Base-by-base conservation (phyloP, 768 basidiomycete species). In the Tephrocybe rancida region DNA sequence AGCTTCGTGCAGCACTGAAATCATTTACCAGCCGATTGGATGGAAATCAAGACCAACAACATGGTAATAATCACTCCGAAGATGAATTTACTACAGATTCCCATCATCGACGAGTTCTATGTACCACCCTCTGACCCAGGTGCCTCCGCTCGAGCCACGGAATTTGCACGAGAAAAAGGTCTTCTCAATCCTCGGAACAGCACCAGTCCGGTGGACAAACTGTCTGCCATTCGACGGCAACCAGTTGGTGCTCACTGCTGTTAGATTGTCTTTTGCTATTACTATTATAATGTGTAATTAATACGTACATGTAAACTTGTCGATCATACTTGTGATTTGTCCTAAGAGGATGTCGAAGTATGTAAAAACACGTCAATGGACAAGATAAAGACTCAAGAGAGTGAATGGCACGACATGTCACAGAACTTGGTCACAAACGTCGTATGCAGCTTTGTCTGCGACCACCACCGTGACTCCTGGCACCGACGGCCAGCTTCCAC, bases 31-130 rank as follows among this genome's bases (percentile, higher is more conserved):
- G 92, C 93, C 46, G 97, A 99, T 68, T 99, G 97, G 97, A 95
- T 98, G 88, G 97, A 98, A 70, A 95, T 99, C 64, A 90, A 89
- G 67, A 96, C 93, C 11, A 98, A 99, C 69, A 87, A 92, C 58
- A 90, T 98, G 88, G 87, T 94, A 21, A 86, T 97, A 44, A 90
- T 98, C 61, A 98, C 96, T 0, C 91, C 92, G 34, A 94, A 93
- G 77, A 94, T 96, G 84, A 98, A 98, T 66, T 70, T 97, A 22
- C 75, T 98, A 18, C 93, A 96, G 67, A 92, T 96, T 59, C 96
- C 96, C 2, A 97, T 98, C 64, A 74, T 91, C 41, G 95, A 98
- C 77, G 87, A 93, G 67, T 96, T 85, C 72, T 93, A 92, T 69
- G 91, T 95, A n/a, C 80, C 88, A 1, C 89, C 90, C 1, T 88